A percentile compares a stretch with the other conserved stretches of the same genome.
These are phyloP conservation scores for Eutypa lata DNA, from an alignment of 2,329 filamentous ascomycete genomes.

Conservation along the genomic window DNA sequence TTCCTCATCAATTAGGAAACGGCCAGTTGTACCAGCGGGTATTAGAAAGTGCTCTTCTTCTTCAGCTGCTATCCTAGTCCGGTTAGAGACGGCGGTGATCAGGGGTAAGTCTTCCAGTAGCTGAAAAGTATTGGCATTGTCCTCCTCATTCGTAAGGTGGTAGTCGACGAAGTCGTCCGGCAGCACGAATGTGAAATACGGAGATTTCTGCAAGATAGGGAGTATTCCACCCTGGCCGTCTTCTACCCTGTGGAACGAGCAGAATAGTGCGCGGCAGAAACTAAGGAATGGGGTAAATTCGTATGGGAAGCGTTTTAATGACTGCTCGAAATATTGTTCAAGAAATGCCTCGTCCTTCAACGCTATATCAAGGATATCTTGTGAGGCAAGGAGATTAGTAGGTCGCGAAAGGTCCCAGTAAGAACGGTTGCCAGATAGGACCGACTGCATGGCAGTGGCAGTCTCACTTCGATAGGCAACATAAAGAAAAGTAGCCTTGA, in stretches of 20 bases:
- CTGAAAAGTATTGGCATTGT: constrained; percentile 76
- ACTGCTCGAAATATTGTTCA: constrained; percentile 60
- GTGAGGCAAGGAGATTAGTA: constrained; percentile 33
- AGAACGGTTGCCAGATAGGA: constrained; percentile 54
- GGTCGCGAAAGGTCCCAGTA: constrained; percentile 52
- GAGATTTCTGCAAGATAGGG: constrained; percentile 64
- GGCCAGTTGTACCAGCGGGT: constrained; percentile 62
- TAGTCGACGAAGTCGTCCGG: constrained; percentile 71
- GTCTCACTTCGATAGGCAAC: constrained; percentile 73
- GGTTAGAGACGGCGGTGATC: constrained; percentile 48
- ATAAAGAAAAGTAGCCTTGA: constrained; percentile 63
- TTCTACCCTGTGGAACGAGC: constrained; percentile 32
- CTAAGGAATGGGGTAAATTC: constrained; percentile 77
- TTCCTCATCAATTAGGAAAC: constrained; percentile 74
- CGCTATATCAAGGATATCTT: constrained; percentile 38
- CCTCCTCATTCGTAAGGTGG: constrained; percentile 76
- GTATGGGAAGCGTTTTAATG: constrained; percentile 77
- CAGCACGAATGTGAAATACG: constrained; percentile 75
- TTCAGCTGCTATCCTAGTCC: constrained; percentile 40
- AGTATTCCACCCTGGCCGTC: constrained; percentile 47
- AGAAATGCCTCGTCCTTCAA: constrained; percentile 56
- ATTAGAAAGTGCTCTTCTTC: constrained; percentile 59
- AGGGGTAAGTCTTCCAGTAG: constrained; percentile 63
- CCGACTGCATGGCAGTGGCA: constrained; percentile 61
- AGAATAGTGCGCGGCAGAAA: constrained; percentile 65